Evolutionary conservation across 441 rosid genomes (phyloP).

Genomic region (Aquilaria agallochum): DNA sequence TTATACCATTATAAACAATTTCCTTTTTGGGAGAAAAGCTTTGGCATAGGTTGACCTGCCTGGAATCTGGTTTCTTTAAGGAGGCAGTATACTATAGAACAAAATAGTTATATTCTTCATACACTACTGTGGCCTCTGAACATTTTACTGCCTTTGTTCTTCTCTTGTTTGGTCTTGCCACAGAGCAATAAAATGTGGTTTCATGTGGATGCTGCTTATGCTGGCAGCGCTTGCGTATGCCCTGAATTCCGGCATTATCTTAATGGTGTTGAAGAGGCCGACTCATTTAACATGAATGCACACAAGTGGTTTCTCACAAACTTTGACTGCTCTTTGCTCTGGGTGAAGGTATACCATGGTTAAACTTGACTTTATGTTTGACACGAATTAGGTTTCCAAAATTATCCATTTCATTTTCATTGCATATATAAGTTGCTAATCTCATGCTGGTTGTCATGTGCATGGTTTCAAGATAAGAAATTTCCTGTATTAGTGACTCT

Average conservation of each 20-base stretch:
- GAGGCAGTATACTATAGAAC: too few species aligned
- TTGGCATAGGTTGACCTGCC: too few species aligned
- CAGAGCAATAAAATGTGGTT: slow-evolving; percentile 75
- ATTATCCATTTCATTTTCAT: slow-evolving; percentile 1
- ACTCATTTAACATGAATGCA: slow-evolving; percentile 89
- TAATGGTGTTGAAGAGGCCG: slow-evolving; percentile 80
- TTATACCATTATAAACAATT: too few species aligned
- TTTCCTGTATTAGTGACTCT: too few species aligned
- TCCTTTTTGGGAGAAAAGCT: too few species aligned
- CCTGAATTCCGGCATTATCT: slow-evolving; percentile 69
- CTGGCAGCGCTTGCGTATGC: slow-evolving; percentile 90
- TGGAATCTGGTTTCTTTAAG: too few species aligned
- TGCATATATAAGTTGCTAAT: not conserved
- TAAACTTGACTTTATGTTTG: slow-evolving; percentile 7
- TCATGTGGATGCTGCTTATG: slow-evolving; percentile 94
- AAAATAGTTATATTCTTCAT: too few species aligned
- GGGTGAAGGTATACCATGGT: slow-evolving; percentile 65
- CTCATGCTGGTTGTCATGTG: not conserved
- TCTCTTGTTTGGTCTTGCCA: slow-evolving; percentile 13
- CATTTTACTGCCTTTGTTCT: too few species aligned
- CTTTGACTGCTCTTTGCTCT: slow-evolving; percentile 84
- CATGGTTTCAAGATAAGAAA: too few species aligned
- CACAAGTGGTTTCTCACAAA: slow-evolving; percentile 89
- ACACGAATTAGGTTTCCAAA: not conserved
- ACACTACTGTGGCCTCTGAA: too few species aligned